Conservation (phyloP, 2,329 filamentous ascomycete species). For the Magnaporthiopsis rhizophila region DNA sequence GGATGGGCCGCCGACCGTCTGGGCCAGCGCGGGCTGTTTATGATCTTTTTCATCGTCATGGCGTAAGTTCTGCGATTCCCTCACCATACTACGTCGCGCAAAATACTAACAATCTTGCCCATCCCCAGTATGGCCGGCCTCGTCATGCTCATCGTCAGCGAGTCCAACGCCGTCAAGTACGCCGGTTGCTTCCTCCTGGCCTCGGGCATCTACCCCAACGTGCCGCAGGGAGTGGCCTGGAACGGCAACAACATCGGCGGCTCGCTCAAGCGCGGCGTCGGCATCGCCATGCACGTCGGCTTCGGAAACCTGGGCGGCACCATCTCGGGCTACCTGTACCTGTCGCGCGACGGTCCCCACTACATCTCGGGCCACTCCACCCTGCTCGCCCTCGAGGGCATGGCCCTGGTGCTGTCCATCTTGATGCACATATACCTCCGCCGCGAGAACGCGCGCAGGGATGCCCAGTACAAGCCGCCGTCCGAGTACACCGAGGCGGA, state of each 20-base stretch:
- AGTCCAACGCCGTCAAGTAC: slow-evolving; percentile 18
- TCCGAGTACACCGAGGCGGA: slow-evolving; percentile 45
- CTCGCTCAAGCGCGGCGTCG: slow-evolving; percentile 40
- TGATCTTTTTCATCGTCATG: slow-evolving; percentile 42
- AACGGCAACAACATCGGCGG: slow-evolving; percentile 43
- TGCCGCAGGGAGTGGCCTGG: slow-evolving; percentile 41
- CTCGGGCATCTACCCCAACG: slow-evolving; percentile 39
- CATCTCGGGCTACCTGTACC: slow-evolving; percentile 8
- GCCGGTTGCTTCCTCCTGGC: slow-evolving; percentile 29
- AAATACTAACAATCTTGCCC: slow-evolving; percentile 8
- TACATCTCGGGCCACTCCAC: slow-evolving; percentile 37
- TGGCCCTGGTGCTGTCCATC: slow-evolving; percentile 40
- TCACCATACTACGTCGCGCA: neutral
- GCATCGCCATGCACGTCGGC: slow-evolving; percentile 44
- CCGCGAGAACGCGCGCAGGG: slow-evolving; percentile 47
- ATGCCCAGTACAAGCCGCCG: slow-evolving; percentile 36
- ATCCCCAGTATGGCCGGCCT: slow-evolving; percentile 9
- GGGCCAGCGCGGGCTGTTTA: slow-evolving; percentile 46
- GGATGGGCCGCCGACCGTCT: slow-evolving; percentile 48
- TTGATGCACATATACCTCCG: slow-evolving; percentile 51
- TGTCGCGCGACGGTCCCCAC: slow-evolving; percentile 28
- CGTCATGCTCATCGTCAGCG: slow-evolving; percentile 20
- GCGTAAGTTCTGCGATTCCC: slow-evolving; percentile 7
- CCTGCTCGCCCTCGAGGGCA: slow-evolving; percentile 30
- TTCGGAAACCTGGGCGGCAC: slow-evolving; percentile 38